Base-by-base conservation (phyloP, 139 green algal species). In the Chlamydomonas schloesseri region DNA sequence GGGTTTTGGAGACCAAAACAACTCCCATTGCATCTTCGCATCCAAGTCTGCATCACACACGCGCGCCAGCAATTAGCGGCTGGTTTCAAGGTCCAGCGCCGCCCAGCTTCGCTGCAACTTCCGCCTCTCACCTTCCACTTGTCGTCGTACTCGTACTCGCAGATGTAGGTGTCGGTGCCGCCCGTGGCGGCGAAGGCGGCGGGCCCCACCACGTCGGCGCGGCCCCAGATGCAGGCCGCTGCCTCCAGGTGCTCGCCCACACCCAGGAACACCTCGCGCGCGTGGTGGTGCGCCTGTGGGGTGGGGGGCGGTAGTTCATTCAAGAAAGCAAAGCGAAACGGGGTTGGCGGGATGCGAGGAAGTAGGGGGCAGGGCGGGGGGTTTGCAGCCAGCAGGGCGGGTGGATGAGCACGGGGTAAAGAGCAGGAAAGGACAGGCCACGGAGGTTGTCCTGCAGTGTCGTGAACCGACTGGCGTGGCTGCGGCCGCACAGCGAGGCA, bases 111-210 rank as follows among this genome's bases (percentile, higher is more conserved):
- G n/a, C n/a, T n/a, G n/a, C n/a, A n/a, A n/a, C n/a, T n/a, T n/a
- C n/a, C n/a, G n/a, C 42, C 42, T 34, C 68, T 33, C 31, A 92
- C 89, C 89, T 90, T 89, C 73, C 72, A 92, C 13, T 47, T 60
- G 73, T 88, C 80, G 75, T 92, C 89, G 68, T 92, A 92, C 74
- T 88, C 73, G 46, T 90, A 92, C 76, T 90, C 85, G 70, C 95
- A 98, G 37, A 98, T 36, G 88, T 94, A 99, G 2, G 98, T 94
- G 79, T 99, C 96, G 29, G 96, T 94, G 33, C 91, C 91, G 17
- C 89, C 55, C 24, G 83, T 72, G 6, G 86, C 67, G 5, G 81
- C 84, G 65, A 89, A 88, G 9, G 26, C 50, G 20, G 31, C n/a
- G 31, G 67, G 80, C 34, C 31, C 50, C 67, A 86, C 53, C 23